Evolutionary conservation across 768 basidiomycete genomes (phyloP).

Genomic region (Pleurotus citrinopileatus): DNA sequence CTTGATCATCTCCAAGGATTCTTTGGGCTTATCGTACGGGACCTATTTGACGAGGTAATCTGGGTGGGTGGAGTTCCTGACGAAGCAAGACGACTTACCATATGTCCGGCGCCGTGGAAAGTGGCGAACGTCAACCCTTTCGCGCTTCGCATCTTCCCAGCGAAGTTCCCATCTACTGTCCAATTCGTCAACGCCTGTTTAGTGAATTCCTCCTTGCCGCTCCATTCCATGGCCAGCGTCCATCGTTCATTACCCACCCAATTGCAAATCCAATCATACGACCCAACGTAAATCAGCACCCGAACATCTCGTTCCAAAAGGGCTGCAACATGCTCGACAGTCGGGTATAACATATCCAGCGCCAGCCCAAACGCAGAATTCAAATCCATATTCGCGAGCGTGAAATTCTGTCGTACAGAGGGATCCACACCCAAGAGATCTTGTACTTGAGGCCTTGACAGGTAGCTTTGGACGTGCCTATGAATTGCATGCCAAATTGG

Average conservation of each 20-base stretch:
- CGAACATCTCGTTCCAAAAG: conserved; percentile 72
- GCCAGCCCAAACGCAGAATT: conserved; percentile 40
- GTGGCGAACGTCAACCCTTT: conserved; percentile 64
- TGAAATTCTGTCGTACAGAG: conserved; percentile 29
- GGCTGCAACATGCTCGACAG: conserved; percentile 48
- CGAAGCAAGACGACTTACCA: conserved; percentile 34
- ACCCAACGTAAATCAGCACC: conserved; percentile 68
- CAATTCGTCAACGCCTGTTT: conserved; percentile 50
- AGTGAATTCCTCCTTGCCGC: conserved; percentile 46
- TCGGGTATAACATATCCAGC: conserved; percentile 41
- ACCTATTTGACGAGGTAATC: conserved; percentile 31
- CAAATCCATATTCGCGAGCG: conserved; percentile 38
- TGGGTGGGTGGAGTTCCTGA: not conserved
- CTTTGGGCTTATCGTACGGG: conserved; percentile 59
- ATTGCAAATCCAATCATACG: conserved; percentile 76
- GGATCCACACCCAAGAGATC: conserved; percentile 61
- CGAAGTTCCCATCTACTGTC: conserved; percentile 46
- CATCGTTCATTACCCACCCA: conserved; percentile 74
- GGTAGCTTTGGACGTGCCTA: conserved; percentile 59
- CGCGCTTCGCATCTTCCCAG: conserved; percentile 33
- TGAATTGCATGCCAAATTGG: not conserved
- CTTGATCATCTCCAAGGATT: conserved; percentile 51
- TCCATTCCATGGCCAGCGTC: conserved; percentile 72
- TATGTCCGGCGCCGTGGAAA: conserved; percentile 68
- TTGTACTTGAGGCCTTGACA: conserved; percentile 55